Conservation (phyloP, 2,329 filamentous ascomycete species). For the Botrytis deweyae region DNA sequence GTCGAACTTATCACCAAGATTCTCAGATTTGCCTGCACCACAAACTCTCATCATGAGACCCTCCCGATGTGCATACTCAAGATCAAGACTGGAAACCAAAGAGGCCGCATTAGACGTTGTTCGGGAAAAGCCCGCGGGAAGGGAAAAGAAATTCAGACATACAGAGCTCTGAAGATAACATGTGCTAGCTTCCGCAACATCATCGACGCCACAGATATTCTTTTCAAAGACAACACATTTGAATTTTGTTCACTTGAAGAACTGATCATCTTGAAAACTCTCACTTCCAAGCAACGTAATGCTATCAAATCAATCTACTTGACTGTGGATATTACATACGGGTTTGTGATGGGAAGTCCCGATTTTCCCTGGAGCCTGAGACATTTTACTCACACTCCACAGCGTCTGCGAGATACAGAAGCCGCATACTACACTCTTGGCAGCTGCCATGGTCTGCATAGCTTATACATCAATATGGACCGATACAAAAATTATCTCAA, state of each 20-base stretch:
- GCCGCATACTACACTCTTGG: neutral
- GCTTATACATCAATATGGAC: neutral
- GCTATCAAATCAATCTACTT: neutral
- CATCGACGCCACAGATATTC: neutral
- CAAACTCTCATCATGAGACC: too few relatives aligned
- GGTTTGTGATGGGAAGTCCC: too few relatives aligned
- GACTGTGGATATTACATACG: neutral
- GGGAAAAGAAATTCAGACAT: too few relatives aligned
- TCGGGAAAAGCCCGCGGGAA: too few relatives aligned
- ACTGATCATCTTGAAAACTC: neutral
- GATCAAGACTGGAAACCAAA: too few relatives aligned
- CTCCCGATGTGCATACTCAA: too few relatives aligned
- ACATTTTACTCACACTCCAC: rapidly evolving
- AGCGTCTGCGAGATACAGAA: neutral
- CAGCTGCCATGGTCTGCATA: neutral
- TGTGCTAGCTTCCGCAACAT: too few relatives aligned
- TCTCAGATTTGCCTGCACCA: too few relatives aligned
- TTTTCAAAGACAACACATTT: neutral
- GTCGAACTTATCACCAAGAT: too few relatives aligned
- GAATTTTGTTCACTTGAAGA: neutral
- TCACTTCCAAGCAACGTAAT: neutral
- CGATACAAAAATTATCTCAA: neutral
- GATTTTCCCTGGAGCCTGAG: too few relatives aligned
- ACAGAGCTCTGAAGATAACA: too few relatives aligned
- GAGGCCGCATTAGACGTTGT: too few relatives aligned